Percentiles rank a stretch among this genome's conserved stretches.
phyloP scores from a whole-genome alignment of 805 yeast genomes.

The Hanseniaspora mollemarum region DNA sequence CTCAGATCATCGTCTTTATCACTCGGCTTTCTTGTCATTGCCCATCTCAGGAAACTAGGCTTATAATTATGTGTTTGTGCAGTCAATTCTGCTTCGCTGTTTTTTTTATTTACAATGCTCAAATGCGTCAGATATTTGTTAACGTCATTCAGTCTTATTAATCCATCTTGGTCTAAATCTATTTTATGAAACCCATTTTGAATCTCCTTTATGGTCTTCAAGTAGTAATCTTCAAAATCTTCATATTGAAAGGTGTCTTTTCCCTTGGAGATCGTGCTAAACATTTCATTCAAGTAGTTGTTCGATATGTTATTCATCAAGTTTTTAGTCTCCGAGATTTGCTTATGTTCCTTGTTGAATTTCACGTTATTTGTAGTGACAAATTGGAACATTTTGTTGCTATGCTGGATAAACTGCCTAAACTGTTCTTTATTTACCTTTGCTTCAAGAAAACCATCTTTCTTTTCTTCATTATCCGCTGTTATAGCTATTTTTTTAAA shows the following conservation, averaged over 20 bases:
- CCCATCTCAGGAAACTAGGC: constrained; percentile 22
- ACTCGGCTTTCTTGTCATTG: constrained; percentile 20
- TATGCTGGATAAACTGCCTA: constrained; percentile 4
- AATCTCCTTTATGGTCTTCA: constrained; percentile 60
- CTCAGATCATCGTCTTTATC: not conserved
- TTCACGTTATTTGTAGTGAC: constrained; percentile 4
- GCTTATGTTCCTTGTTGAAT: constrained; percentile 4
- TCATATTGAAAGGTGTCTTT: constrained; percentile 47
- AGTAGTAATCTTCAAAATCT: constrained; percentile 55
- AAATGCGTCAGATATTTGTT: constrained; percentile 49
- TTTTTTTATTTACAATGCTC: constrained; percentile 25
- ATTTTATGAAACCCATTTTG: constrained; percentile 53
- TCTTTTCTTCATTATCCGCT: not conserved
- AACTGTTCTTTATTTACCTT: constrained; percentile 3
- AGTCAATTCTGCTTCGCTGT: not conserved
- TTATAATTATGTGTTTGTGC: not conserved
- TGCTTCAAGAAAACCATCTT: not conserved
- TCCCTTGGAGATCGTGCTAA: constrained; percentile 48
- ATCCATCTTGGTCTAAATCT: constrained; percentile 66
- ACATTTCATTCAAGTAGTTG: constrained; percentile 27
- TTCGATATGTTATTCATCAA: constrained; percentile 12
- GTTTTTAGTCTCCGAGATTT: constrained; percentile 5
- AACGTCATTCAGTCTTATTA: constrained; percentile 53
- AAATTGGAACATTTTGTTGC: constrained; percentile 10
- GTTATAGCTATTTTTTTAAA: not conserved